Conservation (phyloP, 176 grass and related monocot genomes). For the Saccharum spontaneum region DNA sequence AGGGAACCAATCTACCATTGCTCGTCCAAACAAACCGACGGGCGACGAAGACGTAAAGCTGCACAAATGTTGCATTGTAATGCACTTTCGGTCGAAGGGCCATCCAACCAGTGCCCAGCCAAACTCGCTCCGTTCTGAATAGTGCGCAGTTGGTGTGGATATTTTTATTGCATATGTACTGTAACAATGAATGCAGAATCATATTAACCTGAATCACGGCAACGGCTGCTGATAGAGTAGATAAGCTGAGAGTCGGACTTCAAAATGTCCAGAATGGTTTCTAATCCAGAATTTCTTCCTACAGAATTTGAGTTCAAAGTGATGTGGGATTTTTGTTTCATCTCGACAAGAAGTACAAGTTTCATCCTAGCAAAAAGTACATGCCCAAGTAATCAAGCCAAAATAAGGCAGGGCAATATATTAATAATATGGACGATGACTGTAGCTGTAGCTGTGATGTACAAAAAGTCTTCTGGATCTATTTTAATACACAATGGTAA, state of each 20-base stretch:
- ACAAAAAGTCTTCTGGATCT: constrained; percentile 33
- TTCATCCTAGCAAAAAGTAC: not conserved
- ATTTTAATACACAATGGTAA: constrained; percentile 34
- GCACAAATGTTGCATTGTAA: not conserved
- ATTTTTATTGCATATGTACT: not conserved
- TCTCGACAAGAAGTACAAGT: not conserved
- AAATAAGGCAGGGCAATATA: constrained; percentile 13
- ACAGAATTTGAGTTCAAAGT: not conserved
- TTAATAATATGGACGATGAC: constrained; percentile 14
- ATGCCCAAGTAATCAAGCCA: not conserved
- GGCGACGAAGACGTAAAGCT: not conserved
- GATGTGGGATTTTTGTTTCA: not conserved
- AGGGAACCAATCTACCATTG: not conserved
- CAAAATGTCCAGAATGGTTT: not conserved
- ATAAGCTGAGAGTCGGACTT: not conserved
- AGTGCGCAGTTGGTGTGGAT: not conserved
- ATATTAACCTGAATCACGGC: not conserved
- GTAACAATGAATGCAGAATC: not conserved
- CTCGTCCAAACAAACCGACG: no score
- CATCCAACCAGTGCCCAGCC: not conserved
- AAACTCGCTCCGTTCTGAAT: not conserved
- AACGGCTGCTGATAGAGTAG: not conserved
- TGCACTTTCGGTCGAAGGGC: not conserved
- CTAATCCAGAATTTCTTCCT: not conserved
- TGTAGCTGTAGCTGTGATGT: constrained; percentile 29